Conservation (phyloP, 306 rosid species). For the Acmispon strigosus region DNA sequence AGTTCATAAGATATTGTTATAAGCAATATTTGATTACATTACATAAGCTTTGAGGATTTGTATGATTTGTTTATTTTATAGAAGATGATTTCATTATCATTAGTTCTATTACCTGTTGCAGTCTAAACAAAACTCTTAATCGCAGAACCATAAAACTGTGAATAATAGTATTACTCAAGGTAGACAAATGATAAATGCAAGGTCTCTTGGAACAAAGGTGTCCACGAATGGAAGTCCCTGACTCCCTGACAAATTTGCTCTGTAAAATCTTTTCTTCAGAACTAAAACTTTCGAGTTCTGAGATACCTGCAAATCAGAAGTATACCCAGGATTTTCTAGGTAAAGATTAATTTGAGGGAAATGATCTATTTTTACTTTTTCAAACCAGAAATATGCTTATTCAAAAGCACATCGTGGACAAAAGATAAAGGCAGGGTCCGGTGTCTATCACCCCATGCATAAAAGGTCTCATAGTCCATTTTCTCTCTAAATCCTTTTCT, state of each 20-base stretch:
- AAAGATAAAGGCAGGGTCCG: not conserved
- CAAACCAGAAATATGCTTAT: no score
- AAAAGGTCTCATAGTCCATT: not conserved
- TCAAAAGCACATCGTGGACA: no score
- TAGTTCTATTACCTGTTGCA: not conserved
- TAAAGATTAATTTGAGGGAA: no score
- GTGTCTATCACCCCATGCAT: not conserved
- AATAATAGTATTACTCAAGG: not conserved
- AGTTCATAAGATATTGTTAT: not conserved
- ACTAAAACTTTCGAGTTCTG: no score
- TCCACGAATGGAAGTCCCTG: no score
- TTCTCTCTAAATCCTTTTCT: not conserved
- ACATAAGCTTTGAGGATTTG: not conserved
- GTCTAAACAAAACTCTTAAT: not conserved
- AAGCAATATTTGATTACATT: not conserved
- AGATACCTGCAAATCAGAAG: no score
- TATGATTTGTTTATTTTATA: not conserved
- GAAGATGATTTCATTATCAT: not conserved
- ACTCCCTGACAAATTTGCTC: no score
- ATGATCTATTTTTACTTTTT: no score
- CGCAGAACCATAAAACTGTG: not conserved
- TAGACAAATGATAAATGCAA: not conserved
- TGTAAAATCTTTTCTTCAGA: no score
- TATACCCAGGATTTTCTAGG: no score
- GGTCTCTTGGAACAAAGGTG: no score